Evolutionary conservation across 176 grass and related monocot species (phyloP).

Genomic region (Rhynchospora breviuscula): DNA sequence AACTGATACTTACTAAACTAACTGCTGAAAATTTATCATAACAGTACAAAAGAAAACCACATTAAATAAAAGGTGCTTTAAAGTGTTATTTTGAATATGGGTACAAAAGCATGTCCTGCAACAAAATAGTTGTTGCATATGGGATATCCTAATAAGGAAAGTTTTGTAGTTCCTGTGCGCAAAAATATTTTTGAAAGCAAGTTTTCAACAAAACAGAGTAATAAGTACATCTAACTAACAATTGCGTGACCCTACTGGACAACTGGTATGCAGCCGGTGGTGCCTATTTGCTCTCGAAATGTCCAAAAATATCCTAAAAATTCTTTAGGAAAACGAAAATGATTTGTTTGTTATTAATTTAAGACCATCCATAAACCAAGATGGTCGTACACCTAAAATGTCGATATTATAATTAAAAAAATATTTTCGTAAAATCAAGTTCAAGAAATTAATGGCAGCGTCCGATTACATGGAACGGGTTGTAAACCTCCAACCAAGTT

Average conservation of each 20-base stretch:
- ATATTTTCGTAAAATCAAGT: too few species aligned
- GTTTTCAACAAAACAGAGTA: not conserved
- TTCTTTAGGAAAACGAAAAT: not conserved
- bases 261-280: not conserved
- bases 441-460: too few species aligned
- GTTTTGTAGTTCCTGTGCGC: not conserved
- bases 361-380: too few species aligned
- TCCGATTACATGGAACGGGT: too few species aligned
- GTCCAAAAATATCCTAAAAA: not conserved
- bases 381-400: too few species aligned
- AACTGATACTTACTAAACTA: not conserved
- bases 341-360: not conserved
- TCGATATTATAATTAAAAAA: too few species aligned
- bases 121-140: not conserved
- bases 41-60: not conserved
- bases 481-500: not conserved
- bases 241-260: not conserved
- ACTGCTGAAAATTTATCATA: not conserved
- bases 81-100: not conserved
- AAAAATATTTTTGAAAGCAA: constrained; percentile 11
- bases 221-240: constrained; percentile 9
- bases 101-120: not conserved
- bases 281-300: not conserved
- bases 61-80: not conserved
- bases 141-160: not conserved